phyloP scores from a whole-genome alignment of 2,329 filamentous ascomycete species.

The Ceratocystis cubensis region DNA sequence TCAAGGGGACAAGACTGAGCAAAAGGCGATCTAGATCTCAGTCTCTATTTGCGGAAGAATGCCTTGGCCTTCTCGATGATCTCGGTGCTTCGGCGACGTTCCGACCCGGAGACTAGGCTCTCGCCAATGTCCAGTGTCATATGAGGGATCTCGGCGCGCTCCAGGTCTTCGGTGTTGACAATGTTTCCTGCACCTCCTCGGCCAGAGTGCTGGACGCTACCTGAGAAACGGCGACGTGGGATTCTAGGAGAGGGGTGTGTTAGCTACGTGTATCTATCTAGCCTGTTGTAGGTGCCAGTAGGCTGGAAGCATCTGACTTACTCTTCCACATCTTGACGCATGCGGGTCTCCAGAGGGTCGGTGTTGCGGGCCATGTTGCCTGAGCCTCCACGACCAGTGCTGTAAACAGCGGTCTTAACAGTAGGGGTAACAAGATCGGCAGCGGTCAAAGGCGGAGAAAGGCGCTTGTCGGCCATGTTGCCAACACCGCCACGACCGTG shows the following conservation, averaged over 20 bases:
- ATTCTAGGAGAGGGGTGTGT: slow-evolving; percentile 30
- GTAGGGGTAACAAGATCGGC: slow-evolving; percentile 67
- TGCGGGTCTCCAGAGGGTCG: slow-evolving; percentile 60
- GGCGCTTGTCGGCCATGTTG: slow-evolving; percentile 46
- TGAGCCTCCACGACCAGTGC: slow-evolving; percentile 75
- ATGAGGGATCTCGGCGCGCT: slow-evolving; percentile 28
- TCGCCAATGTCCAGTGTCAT: slow-evolving; percentile 22
- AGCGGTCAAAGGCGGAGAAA: slow-evolving; percentile 41
- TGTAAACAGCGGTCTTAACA: slow-evolving; percentile 72
- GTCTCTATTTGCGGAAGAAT: slow-evolving; percentile 19
- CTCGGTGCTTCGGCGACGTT: slow-evolving; percentile 30
- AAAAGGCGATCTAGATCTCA: neutral
- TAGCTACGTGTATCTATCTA: slow-evolving; percentile 12
- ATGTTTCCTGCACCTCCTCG: slow-evolving; percentile 67
- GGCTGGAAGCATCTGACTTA: slow-evolving; percentile 30
- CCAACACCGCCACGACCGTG: slow-evolving; percentile 70
- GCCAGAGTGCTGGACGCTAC: slow-evolving; percentile 49
- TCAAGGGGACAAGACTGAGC: neutral
- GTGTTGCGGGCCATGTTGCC: slow-evolving; percentile 74
- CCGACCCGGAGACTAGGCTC: slow-evolving; percentile 23
- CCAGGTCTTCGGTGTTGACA: slow-evolving; percentile 33
- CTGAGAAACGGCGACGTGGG: slow-evolving; percentile 43
- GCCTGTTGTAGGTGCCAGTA: slow-evolving; percentile 12
- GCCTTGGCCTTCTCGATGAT: slow-evolving; percentile 16
- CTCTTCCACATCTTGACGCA: slow-evolving; percentile 71